Evolutionary conservation across 768 basidiomycete species (phyloP), one percentile per base, ranked within the genome.

Genomic region (Gymnopilus junonius): DNA sequence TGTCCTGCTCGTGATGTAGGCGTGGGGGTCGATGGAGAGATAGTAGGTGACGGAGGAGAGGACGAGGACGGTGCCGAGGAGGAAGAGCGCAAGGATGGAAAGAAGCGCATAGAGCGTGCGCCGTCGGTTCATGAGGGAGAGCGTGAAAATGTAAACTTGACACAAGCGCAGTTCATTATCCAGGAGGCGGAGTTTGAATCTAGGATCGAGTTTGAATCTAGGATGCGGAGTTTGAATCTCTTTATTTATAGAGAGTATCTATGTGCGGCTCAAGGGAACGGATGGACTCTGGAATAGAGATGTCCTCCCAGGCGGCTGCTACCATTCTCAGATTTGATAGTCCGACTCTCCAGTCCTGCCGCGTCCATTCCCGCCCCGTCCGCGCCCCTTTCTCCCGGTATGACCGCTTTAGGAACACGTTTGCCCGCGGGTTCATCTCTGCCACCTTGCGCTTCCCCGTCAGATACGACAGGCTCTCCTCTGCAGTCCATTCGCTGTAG

Each of bases 11-110:
- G 4, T 81, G 71, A 98, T 80, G 76, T 94, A 95, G 27, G 94
- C 94, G 37, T 80, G 77, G 54, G 86, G 76, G 74, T 90, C 86
- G 71, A 98, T 94, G 64, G 87, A 83, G 64, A 97, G 90, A 73
- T 95, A 96, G 75, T 91, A 93, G 20, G 95, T 91, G 51, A 98
- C 86, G 23, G 93, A 95, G 8, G 93, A 93, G 74, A 99, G 89
- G 62, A 99, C 95, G 75, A 93, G 69, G 76, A 97, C 87, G 20
- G 96, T 98, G 48, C 95, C 95, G 21, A 92, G 69, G 61, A 98
- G 88, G 79, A 96, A 76, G 69, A 94, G 83, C 61, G 87, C 89
- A 69, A 97, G 78, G 66, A 84, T 67, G 61, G 77, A 75, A 64
- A 85, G 79, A 65, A 78, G 77, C 64, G 79, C 73, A 70, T 80